These are phyloP conservation scores for Sphagnum contortum DNA, from an alignment of 225 moss, liverwort and hornwort species.

Conservation along the genomic window DNA sequence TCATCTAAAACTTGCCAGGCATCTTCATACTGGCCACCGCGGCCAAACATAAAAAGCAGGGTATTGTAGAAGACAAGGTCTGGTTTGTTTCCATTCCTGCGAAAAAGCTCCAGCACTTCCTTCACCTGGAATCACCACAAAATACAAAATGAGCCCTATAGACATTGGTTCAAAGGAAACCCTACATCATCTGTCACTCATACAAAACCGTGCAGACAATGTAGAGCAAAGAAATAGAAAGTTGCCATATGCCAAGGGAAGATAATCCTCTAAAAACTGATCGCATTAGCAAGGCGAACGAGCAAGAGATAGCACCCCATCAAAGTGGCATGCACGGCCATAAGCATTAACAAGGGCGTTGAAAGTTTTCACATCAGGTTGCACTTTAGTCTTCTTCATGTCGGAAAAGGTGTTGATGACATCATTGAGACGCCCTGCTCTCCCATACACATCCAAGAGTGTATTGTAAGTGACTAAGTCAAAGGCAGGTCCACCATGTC, in stretches of 20 bases:
- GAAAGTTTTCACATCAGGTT: constrained; percentile 92
- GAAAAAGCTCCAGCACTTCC: constrained; percentile 77
- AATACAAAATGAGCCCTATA: neutral
- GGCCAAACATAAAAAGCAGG: constrained; percentile 95
- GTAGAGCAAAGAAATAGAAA: neutral
- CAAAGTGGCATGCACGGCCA: constrained; percentile 88
- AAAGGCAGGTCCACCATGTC: constrained; percentile 42
- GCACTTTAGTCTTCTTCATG: constrained; percentile 85
- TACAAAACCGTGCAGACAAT: neutral
- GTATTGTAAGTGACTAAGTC: constrained; percentile 93
- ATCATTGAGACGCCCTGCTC: constrained; percentile 77
- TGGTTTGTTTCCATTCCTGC: constrained; percentile 72
- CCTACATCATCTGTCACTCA: no score
- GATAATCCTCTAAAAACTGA: neutral
- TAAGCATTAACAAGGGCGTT: constrained; percentile 95
- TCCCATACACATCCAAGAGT: constrained; percentile 85
- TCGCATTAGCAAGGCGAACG: neutral
- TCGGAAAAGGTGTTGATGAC: constrained; percentile 85
- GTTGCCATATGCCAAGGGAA: no score
- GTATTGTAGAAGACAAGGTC: constrained; percentile 99
- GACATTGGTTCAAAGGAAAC: no score
- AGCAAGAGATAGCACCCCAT: constrained; percentile 45
- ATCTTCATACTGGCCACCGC: constrained; percentile 71
- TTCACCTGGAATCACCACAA: constrained; percentile 50
- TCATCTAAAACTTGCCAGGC: constrained; percentile 90